phyloP scores from a whole-genome alignment of 228 moss, liverwort and hornwort species.

The Sphagnum fallax region DNA sequence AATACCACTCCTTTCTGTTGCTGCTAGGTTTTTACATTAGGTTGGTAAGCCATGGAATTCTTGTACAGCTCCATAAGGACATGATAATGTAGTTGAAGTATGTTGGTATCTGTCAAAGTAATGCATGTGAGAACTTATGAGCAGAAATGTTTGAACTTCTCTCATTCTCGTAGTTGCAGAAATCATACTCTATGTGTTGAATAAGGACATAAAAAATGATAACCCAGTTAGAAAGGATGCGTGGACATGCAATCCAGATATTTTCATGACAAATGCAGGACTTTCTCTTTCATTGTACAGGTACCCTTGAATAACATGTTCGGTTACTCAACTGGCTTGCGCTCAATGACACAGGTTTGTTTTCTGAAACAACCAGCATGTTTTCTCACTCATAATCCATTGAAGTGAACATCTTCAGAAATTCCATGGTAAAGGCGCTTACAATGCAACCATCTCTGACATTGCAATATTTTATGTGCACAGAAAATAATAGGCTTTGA shows the following conservation, averaged over 20 bases:
- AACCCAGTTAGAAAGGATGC: too few species aligned
- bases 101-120: too few species aligned
- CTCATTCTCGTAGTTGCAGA: neutral
- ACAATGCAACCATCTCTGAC: neutral
- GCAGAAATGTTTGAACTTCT: neutral
- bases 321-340: constrained; percentile 91
- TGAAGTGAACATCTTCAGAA: too few species aligned
- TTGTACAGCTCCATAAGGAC: too few species aligned
- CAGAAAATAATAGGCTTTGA: neutral
- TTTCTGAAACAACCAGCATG: neutral
- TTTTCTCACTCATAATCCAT: neutral
- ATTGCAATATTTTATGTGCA: neutral
- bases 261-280: too few species aligned
- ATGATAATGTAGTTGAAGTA: too few species aligned
- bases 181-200: neutral
- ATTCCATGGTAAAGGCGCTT: neutral
- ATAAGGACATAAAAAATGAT: too few species aligned
- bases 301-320: constrained; percentile 98
- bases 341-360: constrained; percentile 92
- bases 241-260: too few species aligned
- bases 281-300: constrained; percentile 12
- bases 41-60: too few species aligned
- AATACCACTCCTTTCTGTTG: too few species aligned
- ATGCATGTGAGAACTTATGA: neutral
- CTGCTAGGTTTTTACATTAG: too few species aligned